Conservation (phyloP, 176 grass and related monocot species). For the Carex pumila region DNA sequence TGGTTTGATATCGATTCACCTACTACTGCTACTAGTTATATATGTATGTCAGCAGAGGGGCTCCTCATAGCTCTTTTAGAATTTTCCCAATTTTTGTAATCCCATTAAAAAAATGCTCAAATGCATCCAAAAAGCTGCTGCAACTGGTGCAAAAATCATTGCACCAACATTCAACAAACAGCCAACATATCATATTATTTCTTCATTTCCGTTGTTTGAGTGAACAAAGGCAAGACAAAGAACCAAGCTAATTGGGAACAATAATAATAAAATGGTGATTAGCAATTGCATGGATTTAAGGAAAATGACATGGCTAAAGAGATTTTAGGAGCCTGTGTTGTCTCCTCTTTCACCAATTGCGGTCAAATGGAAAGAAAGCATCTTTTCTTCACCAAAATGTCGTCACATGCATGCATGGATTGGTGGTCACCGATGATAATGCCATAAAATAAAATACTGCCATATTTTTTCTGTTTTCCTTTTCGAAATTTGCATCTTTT, state of each 20-base stretch:
- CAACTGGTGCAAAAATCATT: constrained; percentile 22
- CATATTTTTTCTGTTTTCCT: neutral
- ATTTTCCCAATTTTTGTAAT: neutral
- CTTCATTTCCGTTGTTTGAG: constrained; percentile 13
- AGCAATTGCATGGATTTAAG: constrained; percentile 12
- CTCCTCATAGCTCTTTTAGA: constrained; percentile 3
- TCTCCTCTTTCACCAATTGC: constrained; percentile 23
- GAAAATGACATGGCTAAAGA: constrained; percentile 24
- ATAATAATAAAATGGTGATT: constrained; percentile 15
- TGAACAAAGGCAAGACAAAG: constrained; percentile 17
- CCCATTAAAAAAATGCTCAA: neutral
- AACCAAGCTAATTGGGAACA: neutral
- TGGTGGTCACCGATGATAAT: constrained; percentile 8
- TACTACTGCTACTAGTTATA: neutral
- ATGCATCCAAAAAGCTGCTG: constrained; percentile 23
- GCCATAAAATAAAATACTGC: too few relatives aligned
- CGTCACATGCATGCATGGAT: constrained; percentile 13
- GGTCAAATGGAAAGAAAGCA: constrained; percentile 22
- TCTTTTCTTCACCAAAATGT: constrained; percentile 24
- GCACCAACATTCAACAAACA: constrained; percentile 1
- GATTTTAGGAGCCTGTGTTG: constrained; percentile 24
- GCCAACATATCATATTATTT: constrained; percentile 13
- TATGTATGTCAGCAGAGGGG: neutral
- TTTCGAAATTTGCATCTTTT: neutral
- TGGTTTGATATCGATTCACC: neutral